These are phyloP conservation scores for Phaseolus coccineus DNA, from an alignment of 331 rosid genomes.

Conservation along the genomic window DNA sequence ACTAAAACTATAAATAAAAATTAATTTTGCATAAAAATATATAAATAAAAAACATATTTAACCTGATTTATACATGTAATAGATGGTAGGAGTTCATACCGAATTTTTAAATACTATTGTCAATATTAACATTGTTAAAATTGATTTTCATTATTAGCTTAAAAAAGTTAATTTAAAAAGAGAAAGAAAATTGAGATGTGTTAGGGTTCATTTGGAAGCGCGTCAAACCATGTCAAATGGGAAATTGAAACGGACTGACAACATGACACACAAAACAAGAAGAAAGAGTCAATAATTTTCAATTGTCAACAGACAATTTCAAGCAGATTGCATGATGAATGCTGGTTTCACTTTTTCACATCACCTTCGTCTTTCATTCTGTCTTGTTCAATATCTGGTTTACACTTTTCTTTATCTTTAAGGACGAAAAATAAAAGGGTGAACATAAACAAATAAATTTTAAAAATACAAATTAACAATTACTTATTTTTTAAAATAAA, in stretches of 20 bases:
- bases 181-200: neutral
- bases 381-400: neutral
- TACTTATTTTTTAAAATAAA: too few relatives aligned
- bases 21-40: too few relatives aligned
- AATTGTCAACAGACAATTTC: neutral
- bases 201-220: neutral
- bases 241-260: neutral
- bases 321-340: neutral
- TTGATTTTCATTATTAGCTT: neutral
- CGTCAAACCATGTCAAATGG: neutral
- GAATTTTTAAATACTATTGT: too few relatives aligned
- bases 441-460: too few relatives aligned
- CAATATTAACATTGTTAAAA: neutral
- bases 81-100: too few relatives aligned
- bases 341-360: neutral
- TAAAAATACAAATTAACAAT: too few relatives aligned
- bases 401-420: neutral
- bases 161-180: neutral
- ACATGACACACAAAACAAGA: neutral
- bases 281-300: conserved; percentile 19
- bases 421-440: too few relatives aligned
- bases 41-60: too few relatives aligned
- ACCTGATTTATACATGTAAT: too few relatives aligned
- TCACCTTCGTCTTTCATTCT: neutral
- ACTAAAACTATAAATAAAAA: too few relatives aligned